Percentiles rank a stretch among this genome's conserved stretches.
These are phyloP conservation scores for Penicillium hesseltinei DNA, from an alignment of 2,329 filamentous ascomycete species.

Conservation along the genomic window DNA sequence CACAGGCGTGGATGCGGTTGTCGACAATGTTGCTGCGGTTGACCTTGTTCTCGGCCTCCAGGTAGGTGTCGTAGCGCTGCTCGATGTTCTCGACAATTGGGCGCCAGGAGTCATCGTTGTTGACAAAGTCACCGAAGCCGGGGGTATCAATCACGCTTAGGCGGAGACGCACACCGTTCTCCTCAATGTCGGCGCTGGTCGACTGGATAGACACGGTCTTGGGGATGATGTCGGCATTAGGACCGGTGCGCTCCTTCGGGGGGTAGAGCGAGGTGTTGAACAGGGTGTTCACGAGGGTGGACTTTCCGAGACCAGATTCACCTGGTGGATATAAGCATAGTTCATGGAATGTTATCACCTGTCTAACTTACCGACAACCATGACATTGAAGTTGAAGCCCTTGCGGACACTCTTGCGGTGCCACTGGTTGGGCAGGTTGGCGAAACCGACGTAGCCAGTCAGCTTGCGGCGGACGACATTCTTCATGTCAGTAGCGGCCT, in stretches of 20 bases:
- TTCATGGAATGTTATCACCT: background rate
- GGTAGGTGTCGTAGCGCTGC: conserved; percentile 95
- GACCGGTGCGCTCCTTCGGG: conserved; percentile 96
- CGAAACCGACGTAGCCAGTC: conserved; percentile 97
- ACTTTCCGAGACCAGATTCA: conserved; percentile 99
- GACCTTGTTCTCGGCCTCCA: conserved; percentile 99
- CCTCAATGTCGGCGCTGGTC: conserved; percentile 94
- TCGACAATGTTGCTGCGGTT: conserved; percentile 99
- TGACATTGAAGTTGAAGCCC: conserved; percentile 99
- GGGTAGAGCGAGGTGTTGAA: conserved; percentile 99
- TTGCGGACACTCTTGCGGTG: conserved; percentile 99
- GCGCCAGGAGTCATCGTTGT: conserved; percentile 99
- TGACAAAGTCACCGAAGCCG: conserved; percentile 98
- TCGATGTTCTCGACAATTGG: conserved; percentile 99
- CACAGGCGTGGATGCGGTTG: conserved; percentile 97
- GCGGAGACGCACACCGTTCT: conserved; percentile 94
- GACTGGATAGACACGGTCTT: conserved; percentile 96
- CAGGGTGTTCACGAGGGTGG: conserved; percentile 96
- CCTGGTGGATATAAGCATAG: conserved; percentile 54
- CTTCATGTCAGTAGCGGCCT: conserved; percentile 67
- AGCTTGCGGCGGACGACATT: conserved; percentile 98
- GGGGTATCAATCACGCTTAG: conserved; percentile 97
- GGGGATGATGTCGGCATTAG: conserved; percentile 95
- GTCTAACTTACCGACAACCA: conserved; percentile 91
- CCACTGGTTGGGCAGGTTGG: conserved; percentile 99